A percentile compares a stretch with the other conserved stretches of the same genome.
These are phyloP conservation scores for Trifolium fragiferum DNA, from an alignment of 306 rosid genomes.

Conservation along the genomic window DNA sequence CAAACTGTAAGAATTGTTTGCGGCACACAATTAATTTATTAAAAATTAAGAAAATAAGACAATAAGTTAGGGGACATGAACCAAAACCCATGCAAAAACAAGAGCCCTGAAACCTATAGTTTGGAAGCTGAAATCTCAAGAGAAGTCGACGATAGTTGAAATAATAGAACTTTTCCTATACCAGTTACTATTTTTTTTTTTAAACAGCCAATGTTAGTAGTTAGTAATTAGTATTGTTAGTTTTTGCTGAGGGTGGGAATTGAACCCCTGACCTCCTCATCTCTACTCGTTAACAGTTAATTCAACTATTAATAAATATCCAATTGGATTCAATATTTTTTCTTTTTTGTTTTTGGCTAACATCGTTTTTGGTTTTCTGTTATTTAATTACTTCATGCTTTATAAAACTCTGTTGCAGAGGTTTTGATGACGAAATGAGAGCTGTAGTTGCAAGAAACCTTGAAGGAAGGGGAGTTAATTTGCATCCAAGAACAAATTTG, in stretches of 20 bases:
- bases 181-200: background rate
- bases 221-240: too few species aligned
- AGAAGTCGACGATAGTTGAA: background rate
- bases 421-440: constrained; percentile 99
- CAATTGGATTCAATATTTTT: background rate
- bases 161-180: background rate
- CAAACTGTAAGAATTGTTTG: background rate
- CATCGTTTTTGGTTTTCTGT: constrained; percentile 3
- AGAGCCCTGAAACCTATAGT: too few species aligned
- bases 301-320: background rate
- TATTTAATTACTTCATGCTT: background rate
- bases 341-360: background rate
- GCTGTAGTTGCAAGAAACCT: constrained; percentile 92
- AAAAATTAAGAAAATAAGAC: background rate
- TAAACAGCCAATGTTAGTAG: too few species aligned
- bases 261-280: too few species aligned
- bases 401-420: constrained; percentile 58
- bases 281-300: too few species aligned
- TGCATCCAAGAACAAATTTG: constrained; percentile 79
- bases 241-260: too few species aligned
- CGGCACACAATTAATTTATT: background rate
- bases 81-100: too few species aligned
- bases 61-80: background rate
- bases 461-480: constrained; percentile 89
- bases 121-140: background rate